Evolutionary conservation across 352 stramenopile species (phyloP), one percentile per base, ranked within the genome.

Genomic region (Pythium brachiatum): DNA sequence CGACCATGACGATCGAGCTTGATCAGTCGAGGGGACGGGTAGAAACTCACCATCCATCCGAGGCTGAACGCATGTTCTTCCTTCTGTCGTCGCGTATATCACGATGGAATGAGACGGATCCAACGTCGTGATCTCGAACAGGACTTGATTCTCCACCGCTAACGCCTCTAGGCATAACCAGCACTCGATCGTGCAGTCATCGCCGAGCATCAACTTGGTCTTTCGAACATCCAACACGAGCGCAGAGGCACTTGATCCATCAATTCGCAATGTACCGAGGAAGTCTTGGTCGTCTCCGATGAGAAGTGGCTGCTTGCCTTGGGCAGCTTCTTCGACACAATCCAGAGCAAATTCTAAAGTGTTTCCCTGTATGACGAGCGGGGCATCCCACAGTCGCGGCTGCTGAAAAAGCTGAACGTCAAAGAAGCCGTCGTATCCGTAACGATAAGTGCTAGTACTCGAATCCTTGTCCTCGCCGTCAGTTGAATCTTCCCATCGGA

Each of bases 151-250:
- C n/a, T 41, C 3, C 60, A 75, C 47, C 57, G 60, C 38, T 61
- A n/a, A 80, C 43, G 9, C 43, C 26, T 39, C 15, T 15, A 63
- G 18, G 29, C 67, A 69, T 1, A 81, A 41, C 83, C 83, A 92
- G 26, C 77, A 79, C 52, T 90, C 79, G 16, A 87, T 60, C 1
- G 75, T 84, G 43, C 63, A 76, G 47, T 92, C 83, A 29, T 66
- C 66, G 2, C 70, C 60, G 0, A 73, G 50, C 7, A 70, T 15
- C 11, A 48, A 25, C 13, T 39, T 64, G 18, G 39, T 60, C 29
- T 70, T 81, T 3, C 57, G 57, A 0, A 76, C 9, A 26, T 68
- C 59, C 25, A 76, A 36, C 6, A n/a, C 20, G 6, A 39, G 46
- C 5, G 32, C 11, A 13, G 58, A 26, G 7, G 48, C 18, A 51